Evolutionary conservation across 352 stramenopile genomes (phyloP), one percentile per base, ranked within the genome.

Genomic region (Phytophthora hibernalis): DNA sequence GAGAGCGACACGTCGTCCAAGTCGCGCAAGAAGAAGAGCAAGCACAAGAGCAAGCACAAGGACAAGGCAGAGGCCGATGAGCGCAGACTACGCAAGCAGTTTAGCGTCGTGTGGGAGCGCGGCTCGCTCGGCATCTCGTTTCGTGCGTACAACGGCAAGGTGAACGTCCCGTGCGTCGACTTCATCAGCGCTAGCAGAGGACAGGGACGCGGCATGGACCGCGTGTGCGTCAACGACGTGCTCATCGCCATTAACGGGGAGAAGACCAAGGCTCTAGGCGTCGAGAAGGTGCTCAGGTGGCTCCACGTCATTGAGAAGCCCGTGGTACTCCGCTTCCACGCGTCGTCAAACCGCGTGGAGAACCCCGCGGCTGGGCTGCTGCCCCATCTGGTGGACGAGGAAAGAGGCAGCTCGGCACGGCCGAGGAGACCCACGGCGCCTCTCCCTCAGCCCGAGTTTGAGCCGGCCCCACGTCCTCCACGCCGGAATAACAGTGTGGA

Each of bases 181-280:
- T 88, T 87, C 51, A 93, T 93, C 56, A 79, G 70, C 44, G 40
- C 66, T 2, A 58, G 43, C 6, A 73, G 81, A n/a, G 83, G 83
- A 40, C 56, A 82, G 31, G 83, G 83, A n/a, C 83, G 83, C 35
- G 79, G 78, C 21, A 93, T 93, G 85, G 83, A 91, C 21, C 65
- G 74, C 37, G 78, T 93, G 10, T 93, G 85, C 64, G 60, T 93
- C 20, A 93, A 92, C 68, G 85, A 93, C 67, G 85, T 93, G 59
- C 77, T 93, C 12, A 88, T 93, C 62, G 79, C 82, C 18, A 90
- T 93, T 59, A 92, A 93, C 33, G 85, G 85, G 24, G 79, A 93
- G 56, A 91, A 90, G 66, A 93, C 85, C 40, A 89, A 91, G 69
- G 51, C 70, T 15, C 61, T 93, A 15, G 85, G 85, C 11, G 83